Percentiles rank a stretch among this genome's conserved stretches.
phyloP scores from a whole-genome alignment of 306 rosid genomes.

The Luffa acutangula region DNA sequence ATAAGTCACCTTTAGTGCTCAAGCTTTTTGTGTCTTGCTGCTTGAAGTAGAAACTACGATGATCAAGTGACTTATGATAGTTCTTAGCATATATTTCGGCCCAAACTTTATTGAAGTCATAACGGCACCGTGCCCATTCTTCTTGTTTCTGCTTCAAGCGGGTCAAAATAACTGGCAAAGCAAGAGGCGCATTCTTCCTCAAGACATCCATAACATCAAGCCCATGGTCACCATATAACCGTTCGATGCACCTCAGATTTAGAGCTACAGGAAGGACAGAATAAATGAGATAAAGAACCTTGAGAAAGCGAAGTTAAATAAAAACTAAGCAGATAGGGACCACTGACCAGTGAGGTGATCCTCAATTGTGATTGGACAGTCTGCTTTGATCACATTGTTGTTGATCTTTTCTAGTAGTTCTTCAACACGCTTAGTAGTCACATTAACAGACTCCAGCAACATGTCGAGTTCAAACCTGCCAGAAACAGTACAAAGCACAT shows the following conservation, averaged over 20 bases:
- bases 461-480: constrained; percentile 96
- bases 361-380: constrained; percentile 59
- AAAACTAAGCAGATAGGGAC: constrained; percentile 28
- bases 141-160: constrained; percentile 98
- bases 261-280: constrained; percentile 40
- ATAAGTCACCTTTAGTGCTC: constrained; percentile 79
- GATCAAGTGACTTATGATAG: constrained; percentile 97
- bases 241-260: constrained; percentile 88
- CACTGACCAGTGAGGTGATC: constrained; percentile 97
- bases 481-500: constrained; percentile 24
- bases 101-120: constrained; percentile 96
- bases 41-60: constrained; percentile 98
- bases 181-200: constrained; percentile 69
- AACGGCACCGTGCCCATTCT: constrained; percentile 93
- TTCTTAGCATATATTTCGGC: constrained; percentile 94
- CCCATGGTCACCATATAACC: constrained; percentile 97
- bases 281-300: constrained; percentile 16
- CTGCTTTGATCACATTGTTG: constrained; percentile 54
- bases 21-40: constrained; percentile 90
- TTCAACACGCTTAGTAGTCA: constrained; percentile 76
- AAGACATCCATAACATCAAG: constrained; percentile 94
- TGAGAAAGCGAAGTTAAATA: constrained; percentile 12
- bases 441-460: constrained; percentile 94
- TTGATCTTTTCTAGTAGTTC: constrained; percentile 80
- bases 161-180: constrained; percentile 85